Base-by-base conservation (phyloP, 352 stramenopile genomes). In the Phytophthora pseudosyringae region DNA sequence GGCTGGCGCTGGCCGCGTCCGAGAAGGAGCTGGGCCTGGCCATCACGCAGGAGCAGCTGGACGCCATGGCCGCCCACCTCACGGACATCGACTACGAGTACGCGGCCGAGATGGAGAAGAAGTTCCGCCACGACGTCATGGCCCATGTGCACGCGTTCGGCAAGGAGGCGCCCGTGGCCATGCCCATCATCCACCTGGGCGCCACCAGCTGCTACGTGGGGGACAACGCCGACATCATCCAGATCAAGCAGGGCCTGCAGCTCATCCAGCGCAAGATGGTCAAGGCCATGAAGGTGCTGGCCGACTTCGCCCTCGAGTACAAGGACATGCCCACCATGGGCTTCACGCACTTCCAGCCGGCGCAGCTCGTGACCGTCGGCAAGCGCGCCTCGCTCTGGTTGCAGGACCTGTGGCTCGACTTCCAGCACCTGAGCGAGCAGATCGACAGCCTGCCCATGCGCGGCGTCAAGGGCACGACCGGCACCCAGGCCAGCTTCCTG, bases 111-210 rank as follows among this genome's bases (percentile, higher is more conserved):
- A 99, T 99, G 90, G 98, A 99, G 76, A 92, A 93, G 52, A 98
- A 99, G 73, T 99, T 99, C 73, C 94, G 98, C 60, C 98, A 99
- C 80, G 98, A 99, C 73, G 98, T 99, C 53, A 99, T 99, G 98
- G 96, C 95, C 9, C 98, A 99, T 73, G 96, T 99, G 35, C 97
- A 99, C 78, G 89, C 97, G 25, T 99, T 98, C 80, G 98, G 98
- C 62, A 97, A 99, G 71, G 93, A 89, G 26, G 98, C 94, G 52
- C 97, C 97, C 3, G 80, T 91, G 35, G 98, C 97, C 6, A 99
- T 99, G 95, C 96, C 96, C 36, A 99, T 99, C 61, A 99, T 99
- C 78, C 97, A 99, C 86, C 69, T 99, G 31, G 98, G 97, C 41
- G 98, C 98, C 15, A 99, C 97, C 32, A 98, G 88, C 43, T 99